phyloP scores from a whole-genome alignment of 768 basidiomycete species.

The Agaricus sinodeliciosus region DNA sequence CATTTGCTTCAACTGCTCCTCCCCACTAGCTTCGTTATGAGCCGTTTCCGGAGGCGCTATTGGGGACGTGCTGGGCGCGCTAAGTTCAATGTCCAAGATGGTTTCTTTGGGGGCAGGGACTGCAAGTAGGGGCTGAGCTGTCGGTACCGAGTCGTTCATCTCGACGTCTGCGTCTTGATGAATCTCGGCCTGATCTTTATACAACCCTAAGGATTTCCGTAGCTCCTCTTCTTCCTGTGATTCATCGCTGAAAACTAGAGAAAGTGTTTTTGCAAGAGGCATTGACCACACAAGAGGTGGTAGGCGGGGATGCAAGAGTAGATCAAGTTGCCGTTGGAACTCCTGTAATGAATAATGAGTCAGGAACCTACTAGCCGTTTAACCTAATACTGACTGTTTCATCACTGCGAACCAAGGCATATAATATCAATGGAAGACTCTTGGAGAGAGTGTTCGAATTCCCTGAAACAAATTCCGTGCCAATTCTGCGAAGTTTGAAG shows the following conservation, averaged over 20 bases:
- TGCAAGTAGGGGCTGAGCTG: too few species aligned
- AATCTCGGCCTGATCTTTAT: constrained; percentile 5
- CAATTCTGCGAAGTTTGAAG: constrained; percentile 38
- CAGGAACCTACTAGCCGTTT: background rate
- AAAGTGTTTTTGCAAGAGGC: constrained; percentile 54
- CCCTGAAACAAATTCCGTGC: constrained; percentile 45
- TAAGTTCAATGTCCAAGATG: background rate
- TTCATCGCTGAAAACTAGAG: constrained; percentile 59
- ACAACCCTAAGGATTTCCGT: constrained; percentile 35
- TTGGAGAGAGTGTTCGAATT: constrained; percentile 55
- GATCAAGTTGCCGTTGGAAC: constrained; percentile 40
- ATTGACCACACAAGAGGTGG: constrained; percentile 68
- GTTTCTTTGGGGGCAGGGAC: background rate
- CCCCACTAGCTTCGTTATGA: background rate
- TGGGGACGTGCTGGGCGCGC: background rate
- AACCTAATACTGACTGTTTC: constrained; percentile 21
- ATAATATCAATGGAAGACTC: constrained; percentile 50
- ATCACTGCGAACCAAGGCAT: constrained; percentile 24
- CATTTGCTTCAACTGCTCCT: background rate
- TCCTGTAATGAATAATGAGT: constrained; percentile 6
- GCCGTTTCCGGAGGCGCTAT: background rate
- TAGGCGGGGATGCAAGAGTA: constrained; percentile 72
- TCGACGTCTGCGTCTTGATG: background rate
- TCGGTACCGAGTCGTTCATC: background rate
- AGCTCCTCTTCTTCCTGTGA: constrained; percentile 51